These are phyloP conservation scores for Nephelium lappaceum DNA, from an alignment of 345 rosid species.

Conservation along the genomic window DNA sequence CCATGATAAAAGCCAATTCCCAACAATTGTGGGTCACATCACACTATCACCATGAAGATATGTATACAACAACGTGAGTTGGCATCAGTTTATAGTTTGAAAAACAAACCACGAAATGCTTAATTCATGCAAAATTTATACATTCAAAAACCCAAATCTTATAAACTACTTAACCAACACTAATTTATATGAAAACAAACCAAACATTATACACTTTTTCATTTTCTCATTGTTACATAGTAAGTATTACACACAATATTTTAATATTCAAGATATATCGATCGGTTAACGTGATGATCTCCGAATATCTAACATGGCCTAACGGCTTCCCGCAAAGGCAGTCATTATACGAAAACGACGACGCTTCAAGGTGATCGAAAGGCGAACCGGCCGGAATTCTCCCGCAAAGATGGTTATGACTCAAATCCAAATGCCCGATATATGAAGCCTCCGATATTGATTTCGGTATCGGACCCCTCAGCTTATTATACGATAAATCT, in stretches of 20 bases:
- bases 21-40: not conserved
- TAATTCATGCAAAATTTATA: not conserved
- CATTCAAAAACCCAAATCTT: not conserved
- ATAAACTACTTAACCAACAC: not conserved
- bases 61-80: not conserved
- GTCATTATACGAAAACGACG: constrained; percentile 68
- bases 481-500: constrained; percentile 67
- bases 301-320: constrained; percentile 38
- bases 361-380: constrained; percentile 81
- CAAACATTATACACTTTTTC: not conserved
- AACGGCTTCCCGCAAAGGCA: constrained; percentile 90
- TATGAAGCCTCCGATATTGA: constrained; percentile 55
- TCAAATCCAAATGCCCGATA: constrained; percentile 84
- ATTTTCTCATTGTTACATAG: not conserved
- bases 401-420: constrained; percentile 88
- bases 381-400: constrained; percentile 75
- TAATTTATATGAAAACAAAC: not conserved
- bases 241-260: not conserved
- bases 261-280: not conserved
- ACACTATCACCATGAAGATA: not conserved
- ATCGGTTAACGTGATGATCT: no score
- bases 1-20: not conserved
- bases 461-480: constrained; percentile 67
- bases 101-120: not conserved
- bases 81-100: not conserved